phyloP scores from a whole-genome alignment of 202 grass and related monocot species.

The Panicum hallii region DNA sequence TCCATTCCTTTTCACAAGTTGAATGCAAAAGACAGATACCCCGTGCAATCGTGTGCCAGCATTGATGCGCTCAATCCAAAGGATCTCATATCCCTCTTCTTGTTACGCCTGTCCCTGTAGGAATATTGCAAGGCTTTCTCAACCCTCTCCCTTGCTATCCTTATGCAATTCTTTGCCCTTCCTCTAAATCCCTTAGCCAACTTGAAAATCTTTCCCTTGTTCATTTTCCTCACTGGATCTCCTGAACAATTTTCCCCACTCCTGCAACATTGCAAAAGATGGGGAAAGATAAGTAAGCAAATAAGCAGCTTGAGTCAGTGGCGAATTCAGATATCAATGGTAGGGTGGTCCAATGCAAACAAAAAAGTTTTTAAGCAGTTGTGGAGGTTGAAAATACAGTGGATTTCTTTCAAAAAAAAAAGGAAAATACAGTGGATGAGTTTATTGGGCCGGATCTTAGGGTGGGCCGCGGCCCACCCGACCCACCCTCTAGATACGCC shows the following conservation, averaged over 20 bases:
- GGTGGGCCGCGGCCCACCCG: no score
- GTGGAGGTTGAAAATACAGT: no score
- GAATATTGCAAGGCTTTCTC: slow-evolving; percentile 98
- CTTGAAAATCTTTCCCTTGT: slow-evolving; percentile 94
- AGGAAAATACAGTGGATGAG: no score
- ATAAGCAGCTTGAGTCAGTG: slow-evolving; percentile 5
- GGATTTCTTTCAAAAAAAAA: no score
- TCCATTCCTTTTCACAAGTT: slow-evolving; percentile 29
- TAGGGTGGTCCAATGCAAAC: no score
- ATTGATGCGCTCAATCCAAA: slow-evolving; percentile 97
- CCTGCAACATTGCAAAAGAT: slow-evolving; percentile 29
- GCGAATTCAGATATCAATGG: no score
- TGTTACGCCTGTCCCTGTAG: slow-evolving; percentile 91
- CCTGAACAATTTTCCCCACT: not conserved
- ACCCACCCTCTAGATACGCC: no score
- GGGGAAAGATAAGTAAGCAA: not conserved
- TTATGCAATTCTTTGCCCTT: slow-evolving; percentile 95
- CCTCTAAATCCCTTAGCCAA: slow-evolving; percentile 95
- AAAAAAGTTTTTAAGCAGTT: no score
- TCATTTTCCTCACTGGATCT: slow-evolving; percentile 58
- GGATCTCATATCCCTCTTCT: slow-evolving; percentile 97
- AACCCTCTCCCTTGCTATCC: slow-evolving; percentile 91
- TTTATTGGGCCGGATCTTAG: no score
- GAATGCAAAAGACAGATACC: slow-evolving; percentile 55
- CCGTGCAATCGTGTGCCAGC: slow-evolving; percentile 79